Evolutionary conservation across 805 yeast species (phyloP).

Genomic region (Tetrapisispora nanseiensis): DNA sequence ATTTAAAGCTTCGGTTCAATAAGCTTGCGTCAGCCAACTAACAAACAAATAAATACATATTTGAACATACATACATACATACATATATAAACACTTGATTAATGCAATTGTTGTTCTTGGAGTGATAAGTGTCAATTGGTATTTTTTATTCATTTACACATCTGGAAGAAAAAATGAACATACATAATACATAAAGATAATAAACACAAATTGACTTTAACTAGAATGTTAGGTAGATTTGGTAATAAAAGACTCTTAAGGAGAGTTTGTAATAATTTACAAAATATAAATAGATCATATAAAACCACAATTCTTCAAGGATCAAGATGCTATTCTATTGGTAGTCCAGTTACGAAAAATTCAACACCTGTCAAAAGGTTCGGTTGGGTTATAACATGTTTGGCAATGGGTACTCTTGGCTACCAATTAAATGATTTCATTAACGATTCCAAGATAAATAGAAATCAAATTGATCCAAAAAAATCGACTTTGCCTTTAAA

Average conservation of each 20-base stretch:
- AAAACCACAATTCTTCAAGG: background rate
- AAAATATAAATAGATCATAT: background rate
- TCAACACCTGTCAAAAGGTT: background rate
- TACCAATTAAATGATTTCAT: background rate
- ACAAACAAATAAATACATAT: no score
- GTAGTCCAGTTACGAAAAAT: background rate
- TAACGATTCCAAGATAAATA: background rate
- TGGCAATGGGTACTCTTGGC: background rate
- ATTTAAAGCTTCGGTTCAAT: no score
- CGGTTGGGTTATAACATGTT: background rate
- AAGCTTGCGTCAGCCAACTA: no score
- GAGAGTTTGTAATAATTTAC: background rate
- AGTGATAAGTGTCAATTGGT: no score
- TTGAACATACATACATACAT: no score
- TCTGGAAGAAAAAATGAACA: no score
- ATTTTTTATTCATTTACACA: no score
- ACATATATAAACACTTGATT: no score
- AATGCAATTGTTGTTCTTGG: no score
- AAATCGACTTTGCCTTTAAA: conserved; percentile 15
- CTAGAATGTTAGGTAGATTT: background rate
- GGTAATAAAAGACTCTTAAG: background rate
- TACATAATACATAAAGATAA: background rate
- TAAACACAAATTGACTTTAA: no score
- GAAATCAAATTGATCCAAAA: background rate
- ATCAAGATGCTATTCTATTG: background rate